These are phyloP conservation scores for Xylaria sp. DNA, from an alignment of 495 filamentous ascomycete species.

Conservation along the genomic window DNA sequence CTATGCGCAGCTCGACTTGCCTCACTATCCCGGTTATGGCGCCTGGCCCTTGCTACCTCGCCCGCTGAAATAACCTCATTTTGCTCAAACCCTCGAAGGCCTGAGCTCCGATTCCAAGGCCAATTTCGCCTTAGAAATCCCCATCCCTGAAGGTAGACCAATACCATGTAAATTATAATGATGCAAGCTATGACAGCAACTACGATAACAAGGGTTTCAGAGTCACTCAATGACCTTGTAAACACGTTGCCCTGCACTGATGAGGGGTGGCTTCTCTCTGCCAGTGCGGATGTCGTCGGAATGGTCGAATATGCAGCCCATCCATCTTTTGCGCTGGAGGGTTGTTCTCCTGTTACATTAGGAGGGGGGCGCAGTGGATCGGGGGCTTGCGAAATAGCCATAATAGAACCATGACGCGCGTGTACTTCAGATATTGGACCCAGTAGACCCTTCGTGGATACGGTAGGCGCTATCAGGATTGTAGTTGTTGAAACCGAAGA, in stretches of 20 bases:
- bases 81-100: not conserved
- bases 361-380: not conserved
- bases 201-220: not conserved
- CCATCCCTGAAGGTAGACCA: no score
- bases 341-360: not conserved
- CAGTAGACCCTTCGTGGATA: not conserved
- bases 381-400: not conserved
- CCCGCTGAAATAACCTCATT: not conserved
- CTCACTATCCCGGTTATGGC: not conserved
- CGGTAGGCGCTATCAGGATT: not conserved
- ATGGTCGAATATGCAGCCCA: not conserved
- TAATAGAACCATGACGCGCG: not conserved
- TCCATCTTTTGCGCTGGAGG: not conserved
- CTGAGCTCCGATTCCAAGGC: not conserved
- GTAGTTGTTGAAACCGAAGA: conserved; percentile 7
- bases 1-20: not conserved
- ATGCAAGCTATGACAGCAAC: not conserved
- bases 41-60: not conserved
- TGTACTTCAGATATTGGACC: not conserved
- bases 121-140: not conserved
- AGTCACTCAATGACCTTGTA: not conserved
- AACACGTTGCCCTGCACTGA: not conserved
- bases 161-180: not conserved
- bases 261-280: not conserved
- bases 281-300: not conserved